Evolutionary conservation across 2,329 filamentous ascomycete species (phyloP), one percentile per base, ranked within the genome.

Genomic region (Nemania diffusa): DNA sequence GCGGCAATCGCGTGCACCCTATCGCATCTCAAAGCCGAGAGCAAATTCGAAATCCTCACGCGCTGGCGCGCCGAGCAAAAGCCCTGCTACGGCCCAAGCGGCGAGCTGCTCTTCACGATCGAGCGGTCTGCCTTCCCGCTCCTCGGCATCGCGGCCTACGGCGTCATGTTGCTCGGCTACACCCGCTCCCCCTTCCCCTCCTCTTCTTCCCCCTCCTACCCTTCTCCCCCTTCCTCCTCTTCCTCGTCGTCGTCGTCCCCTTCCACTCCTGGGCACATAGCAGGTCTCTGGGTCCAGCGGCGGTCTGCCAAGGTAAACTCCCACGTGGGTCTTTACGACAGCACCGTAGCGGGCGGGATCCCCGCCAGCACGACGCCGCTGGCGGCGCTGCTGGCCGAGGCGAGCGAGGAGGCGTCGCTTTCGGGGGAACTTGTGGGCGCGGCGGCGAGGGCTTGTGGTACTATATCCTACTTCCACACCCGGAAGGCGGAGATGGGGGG

Each of bases 331-430:
- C 88, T 90, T 84, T 81, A 93, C 68, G 92, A 94, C 76, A 92
- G 92, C 71, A 90, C 90, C 2, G 91, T 93, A 6, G 91, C 90
- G 0, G 91, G 91, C 1, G 92, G 91, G 0, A 87, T 93, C 65
- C 83, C 85, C 40, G 85, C 88, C 0, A 87, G 87, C 1, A 88
- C 92, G 74, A 81, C 76, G 15, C 87, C 89, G 0, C 88, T 89
- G 56, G 88, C 91, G 73, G 89, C 87, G 73, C 81, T 93, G 56
- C 80, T 93, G 1, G 84, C 90, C 50, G 91, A 94, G 77, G 86
- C 87, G 1, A 85, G 83, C 48, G 91, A 94, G 77, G 91, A 94
- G 76, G 91, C 91, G 0, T 90, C 88, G 3, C 76, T 94, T 24
- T 82, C 87, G 0, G 87, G 86, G 62, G 83, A 84, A 0, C 76